Evolutionary conservation across 2,329 filamentous ascomycete species (phyloP).

Genomic region (Sporothrix mexicana): DNA sequence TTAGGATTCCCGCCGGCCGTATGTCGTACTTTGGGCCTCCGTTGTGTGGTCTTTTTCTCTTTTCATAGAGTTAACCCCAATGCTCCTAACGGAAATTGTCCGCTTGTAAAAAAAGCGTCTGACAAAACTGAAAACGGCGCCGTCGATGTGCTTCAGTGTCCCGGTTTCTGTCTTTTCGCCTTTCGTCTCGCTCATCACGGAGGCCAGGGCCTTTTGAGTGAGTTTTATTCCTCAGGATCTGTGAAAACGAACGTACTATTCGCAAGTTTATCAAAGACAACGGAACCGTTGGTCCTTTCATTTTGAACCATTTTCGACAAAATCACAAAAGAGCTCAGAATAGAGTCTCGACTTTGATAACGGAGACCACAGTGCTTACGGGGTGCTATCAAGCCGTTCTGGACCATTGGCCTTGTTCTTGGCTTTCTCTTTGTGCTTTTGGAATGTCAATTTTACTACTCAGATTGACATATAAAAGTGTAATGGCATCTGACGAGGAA

Average conservation of each 20-base stretch:
- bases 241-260: background rate
- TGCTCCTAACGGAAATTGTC: background rate
- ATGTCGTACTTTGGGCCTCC: constrained; percentile 4
- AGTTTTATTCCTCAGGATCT: background rate
- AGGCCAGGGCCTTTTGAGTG: background rate
- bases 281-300: background rate
- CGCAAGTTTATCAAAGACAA: background rate
- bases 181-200: background rate
- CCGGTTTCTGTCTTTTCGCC: background rate
- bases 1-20: background rate
- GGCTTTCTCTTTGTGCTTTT: constrained; percentile 18
- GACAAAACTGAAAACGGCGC: background rate
- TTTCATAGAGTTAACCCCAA: background rate
- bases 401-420: background rate
- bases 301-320: background rate
- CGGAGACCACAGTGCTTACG: background rate
- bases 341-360: constrained; percentile 11
- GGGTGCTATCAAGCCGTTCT: background rate
- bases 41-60: background rate
- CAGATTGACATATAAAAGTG: background rate
- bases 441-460: background rate
- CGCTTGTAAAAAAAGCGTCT: background rate
- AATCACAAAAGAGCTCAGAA: background rate
- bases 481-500: background rate
- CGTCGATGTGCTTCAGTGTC: background rate